Base-by-base conservation (phyloP, 2,329 filamentous ascomycete species). In the Ophiostoma novo-ulmi region DNA sequence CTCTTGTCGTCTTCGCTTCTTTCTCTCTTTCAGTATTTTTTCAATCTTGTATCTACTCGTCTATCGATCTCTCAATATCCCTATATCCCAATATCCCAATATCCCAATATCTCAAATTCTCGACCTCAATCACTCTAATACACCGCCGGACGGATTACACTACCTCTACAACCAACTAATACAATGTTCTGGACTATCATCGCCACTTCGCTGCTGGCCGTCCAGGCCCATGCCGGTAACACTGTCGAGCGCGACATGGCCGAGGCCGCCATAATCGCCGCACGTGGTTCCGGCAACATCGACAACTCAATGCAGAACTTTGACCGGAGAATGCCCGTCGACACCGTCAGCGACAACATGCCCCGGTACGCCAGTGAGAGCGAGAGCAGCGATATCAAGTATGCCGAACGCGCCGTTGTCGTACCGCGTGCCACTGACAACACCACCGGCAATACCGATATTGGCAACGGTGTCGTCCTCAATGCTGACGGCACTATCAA, bases 401-500 rank as follows among this genome's bases (percentile, higher is more conserved):
- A 71, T 65, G n/a, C 64, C 7, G 39, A 70, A 38, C 71, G 55
- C 26, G 70, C 73, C 26, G 55, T 73, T 35, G 64, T 74, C 41
- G 74, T 74, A 70, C 74, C 74, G 36, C 76, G 61, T 22, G 66
- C 31, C 14, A 35, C 31, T 52, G 55, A 52, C 26, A 71, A 69
- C 67, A 39, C 17, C 17, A 64, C 69, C 3, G 63, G n/a, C 63
- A 70, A 65, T 5, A 69, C 67, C 2, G 36, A 26, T 7, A 22
- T 58, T 36, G 68, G 64, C 41, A 72, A 74, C 7, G 78, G 78
- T 48, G 77, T 81, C 36, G 73, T 77, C 26, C 75, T 82, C 68
- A 81, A 80, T 70, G 73, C 78, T 38, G 79, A 84, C 73, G 82
- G 81, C 69, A 79, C 78, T n/a, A 77, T 85, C 74, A 85, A 89